phyloP scores from a whole-genome alignment of 78 protist species.

The Protostelium mycophagum region DNA sequence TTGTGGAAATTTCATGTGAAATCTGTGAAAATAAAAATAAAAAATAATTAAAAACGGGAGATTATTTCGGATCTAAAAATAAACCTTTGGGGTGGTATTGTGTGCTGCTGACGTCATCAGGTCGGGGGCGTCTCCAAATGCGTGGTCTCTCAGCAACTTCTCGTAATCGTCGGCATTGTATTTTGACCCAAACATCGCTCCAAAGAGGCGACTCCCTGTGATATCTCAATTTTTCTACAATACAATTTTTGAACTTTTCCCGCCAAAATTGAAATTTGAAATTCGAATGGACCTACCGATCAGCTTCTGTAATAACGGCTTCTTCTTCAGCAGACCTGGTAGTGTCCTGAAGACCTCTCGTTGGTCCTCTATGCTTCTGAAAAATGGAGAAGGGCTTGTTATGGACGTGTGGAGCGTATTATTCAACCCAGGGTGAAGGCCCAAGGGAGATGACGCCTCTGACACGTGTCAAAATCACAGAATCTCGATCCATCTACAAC shows the following conservation, averaged over 20 bases:
- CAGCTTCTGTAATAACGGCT: background rate
- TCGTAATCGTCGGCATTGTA: background rate
- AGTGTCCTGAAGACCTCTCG: background rate
- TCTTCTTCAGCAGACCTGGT: background rate
- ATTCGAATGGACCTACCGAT: too few species aligned
- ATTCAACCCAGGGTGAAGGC: too few species aligned
- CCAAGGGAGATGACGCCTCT: too few species aligned
- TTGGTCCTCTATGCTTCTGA: background rate
- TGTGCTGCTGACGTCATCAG: background rate
- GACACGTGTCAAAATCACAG: too few species aligned
- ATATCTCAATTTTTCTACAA: background rate
- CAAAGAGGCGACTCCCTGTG: background rate
- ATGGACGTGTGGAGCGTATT: too few species aligned
- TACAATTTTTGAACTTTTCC: background rate
- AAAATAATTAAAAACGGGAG: too few species aligned
- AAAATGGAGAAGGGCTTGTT: too few species aligned
- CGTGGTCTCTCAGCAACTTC: background rate
- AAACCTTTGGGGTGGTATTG: background rate
- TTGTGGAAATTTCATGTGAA: background rate
- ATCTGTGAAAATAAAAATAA: too few species aligned
- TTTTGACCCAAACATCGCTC: background rate
- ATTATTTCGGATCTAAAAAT: background rate
- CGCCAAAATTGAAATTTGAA: too few species aligned
- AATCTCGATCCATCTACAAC: too few species aligned
- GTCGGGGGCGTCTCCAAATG: background rate